A percentile compares a stretch with the other conserved stretches of the same genome.
Conservation (phyloP, 148 eudicot species). For the Amaranthus hypochondriacus region DNA sequence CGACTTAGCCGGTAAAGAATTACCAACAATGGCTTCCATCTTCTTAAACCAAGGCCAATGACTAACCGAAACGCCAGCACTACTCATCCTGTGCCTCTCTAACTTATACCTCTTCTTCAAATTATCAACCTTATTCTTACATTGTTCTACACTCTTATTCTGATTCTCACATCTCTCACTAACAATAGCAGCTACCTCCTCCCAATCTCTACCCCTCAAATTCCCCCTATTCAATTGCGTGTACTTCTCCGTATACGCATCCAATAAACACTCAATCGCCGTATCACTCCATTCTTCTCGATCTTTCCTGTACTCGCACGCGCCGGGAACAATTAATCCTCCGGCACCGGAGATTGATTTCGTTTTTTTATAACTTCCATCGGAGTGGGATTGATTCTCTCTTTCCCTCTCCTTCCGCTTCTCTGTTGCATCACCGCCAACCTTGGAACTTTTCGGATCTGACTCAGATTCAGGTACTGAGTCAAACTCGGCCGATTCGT, state of each 20-base stretch:
- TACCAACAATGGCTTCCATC: slow-evolving; percentile 89
- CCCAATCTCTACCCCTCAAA: slow-evolving; percentile 95
- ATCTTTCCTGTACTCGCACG: slow-evolving; percentile 76
- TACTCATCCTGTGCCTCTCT: slow-evolving; percentile 81
- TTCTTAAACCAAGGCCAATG: slow-evolving; percentile 97
- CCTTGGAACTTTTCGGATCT: slow-evolving; percentile 31
- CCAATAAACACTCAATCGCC: slow-evolving; percentile 78
- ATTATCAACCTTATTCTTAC: slow-evolving; percentile 98
- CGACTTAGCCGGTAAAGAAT: slow-evolving; percentile 41
- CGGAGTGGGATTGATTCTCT: slow-evolving; percentile 43
- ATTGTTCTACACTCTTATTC: slow-evolving; percentile 89
- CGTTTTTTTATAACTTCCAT: slow-evolving; percentile 30
- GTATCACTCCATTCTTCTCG: slow-evolving; percentile 95
- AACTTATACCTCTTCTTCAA: slow-evolving; percentile 93
- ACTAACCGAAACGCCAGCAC: slow-evolving; percentile 44
- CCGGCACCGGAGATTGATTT: slow-evolving; percentile 18
- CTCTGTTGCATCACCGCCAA: slow-evolving; percentile 21
- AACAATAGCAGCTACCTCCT: slow-evolving; percentile 83
- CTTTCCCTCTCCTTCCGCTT: slow-evolving; percentile 60
- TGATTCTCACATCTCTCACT: slow-evolving; percentile 84
- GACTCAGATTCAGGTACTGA: slow-evolving; percentile 32
- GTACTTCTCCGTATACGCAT: slow-evolving; percentile 80
- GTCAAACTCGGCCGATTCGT: slow-evolving; percentile 47
- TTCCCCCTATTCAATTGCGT: slow-evolving; percentile 76
- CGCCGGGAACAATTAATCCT: slow-evolving; percentile 11